phyloP scores from a whole-genome alignment of 441 rosid species.

The Gossypium gossypioides region DNA sequence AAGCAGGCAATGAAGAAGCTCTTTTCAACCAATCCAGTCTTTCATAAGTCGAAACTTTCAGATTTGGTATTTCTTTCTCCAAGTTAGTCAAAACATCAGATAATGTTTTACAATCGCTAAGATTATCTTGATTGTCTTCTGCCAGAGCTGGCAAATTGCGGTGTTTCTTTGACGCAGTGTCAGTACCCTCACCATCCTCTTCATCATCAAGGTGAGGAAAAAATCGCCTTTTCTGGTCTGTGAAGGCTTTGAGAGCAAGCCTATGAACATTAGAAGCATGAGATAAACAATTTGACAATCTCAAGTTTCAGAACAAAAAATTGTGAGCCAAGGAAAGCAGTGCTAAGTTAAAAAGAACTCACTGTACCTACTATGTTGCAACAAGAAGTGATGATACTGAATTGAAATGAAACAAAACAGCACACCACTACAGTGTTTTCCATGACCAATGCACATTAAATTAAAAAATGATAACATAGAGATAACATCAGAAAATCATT shows the following conservation, averaged over 20 bases:
- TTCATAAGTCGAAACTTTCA: slow-evolving; percentile 63
- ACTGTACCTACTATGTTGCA: background rate
- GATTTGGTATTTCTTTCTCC: slow-evolving; percentile 52
- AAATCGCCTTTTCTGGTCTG: slow-evolving; percentile 70
- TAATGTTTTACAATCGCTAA: slow-evolving; percentile 44
- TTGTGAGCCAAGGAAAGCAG: background rate
- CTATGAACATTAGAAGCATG: slow-evolving; percentile 25
- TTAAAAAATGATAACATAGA: background rate
- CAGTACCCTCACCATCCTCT: slow-evolving; percentile 25
- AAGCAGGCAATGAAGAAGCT: slow-evolving; percentile 56
- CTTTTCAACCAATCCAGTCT: slow-evolving; percentile 78
- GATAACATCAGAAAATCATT: background rate
- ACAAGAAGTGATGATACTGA: background rate
- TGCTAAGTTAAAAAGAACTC: background rate
- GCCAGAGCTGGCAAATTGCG: slow-evolving; percentile 26
- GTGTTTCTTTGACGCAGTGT: slow-evolving; percentile 44
- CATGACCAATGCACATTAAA: background rate
- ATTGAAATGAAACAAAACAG: background rate
- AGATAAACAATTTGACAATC: background rate
- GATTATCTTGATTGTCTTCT: slow-evolving; percentile 24
- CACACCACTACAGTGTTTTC: background rate
- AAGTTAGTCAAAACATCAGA: slow-evolving; percentile 52
- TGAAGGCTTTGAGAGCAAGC: slow-evolving; percentile 85
- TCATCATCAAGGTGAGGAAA: slow-evolving; percentile 71
- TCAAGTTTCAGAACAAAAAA: background rate